Evolutionary conservation across 441 rosid genomes (phyloP), one percentile per base, ranked within the genome.

Genomic region (Erodium chrysanthum): DNA sequence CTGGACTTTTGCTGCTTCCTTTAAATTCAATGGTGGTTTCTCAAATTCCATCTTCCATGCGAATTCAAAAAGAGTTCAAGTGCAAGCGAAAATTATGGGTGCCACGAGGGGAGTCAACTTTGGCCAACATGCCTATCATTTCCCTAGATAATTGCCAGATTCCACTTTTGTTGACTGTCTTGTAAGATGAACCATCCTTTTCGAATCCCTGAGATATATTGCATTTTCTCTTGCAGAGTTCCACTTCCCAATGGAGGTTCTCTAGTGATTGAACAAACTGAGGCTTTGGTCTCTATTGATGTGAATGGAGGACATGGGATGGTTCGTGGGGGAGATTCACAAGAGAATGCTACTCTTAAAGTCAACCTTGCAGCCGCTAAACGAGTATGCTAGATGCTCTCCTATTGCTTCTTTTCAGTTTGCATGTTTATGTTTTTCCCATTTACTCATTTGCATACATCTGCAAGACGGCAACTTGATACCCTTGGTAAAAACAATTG

Each of bases 281-380:
- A 93, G 85, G 98, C 98, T 48, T 84, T 93, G 70, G 98, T 93
- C 74, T 89, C 98, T 31, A 84, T 93, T 79, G 98, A 93, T 81
- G 98, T 93, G 71, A 93, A 93, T 77, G 97, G 98, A 10, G 98
- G 98, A 68, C 98, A 91, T 80, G 91, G 88, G 67, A 89, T 93
- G 97, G 77, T 89, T 77, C 89, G 96, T 72, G 89, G 84, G 75
- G 90, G 88, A 59, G 84, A 87, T 74, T 91, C 98, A 68, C 94
- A 89, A 77, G 93, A 89, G 85, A 88, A 83, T 75, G 98, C 97
- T 75, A 84, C 77, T 81, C 80, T 93, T 66, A 96, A 91, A 64
- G 98, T 93, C 71, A 93, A 93, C 79, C 89, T 93, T 68, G 84
- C 90, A 67, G 98, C 98, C 70, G 97, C 93, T 69, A 85, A 86